Evolutionary conservation across 495 filamentous ascomycete species (phyloP).

Genomic region (Talaromyces borbonicus): DNA sequence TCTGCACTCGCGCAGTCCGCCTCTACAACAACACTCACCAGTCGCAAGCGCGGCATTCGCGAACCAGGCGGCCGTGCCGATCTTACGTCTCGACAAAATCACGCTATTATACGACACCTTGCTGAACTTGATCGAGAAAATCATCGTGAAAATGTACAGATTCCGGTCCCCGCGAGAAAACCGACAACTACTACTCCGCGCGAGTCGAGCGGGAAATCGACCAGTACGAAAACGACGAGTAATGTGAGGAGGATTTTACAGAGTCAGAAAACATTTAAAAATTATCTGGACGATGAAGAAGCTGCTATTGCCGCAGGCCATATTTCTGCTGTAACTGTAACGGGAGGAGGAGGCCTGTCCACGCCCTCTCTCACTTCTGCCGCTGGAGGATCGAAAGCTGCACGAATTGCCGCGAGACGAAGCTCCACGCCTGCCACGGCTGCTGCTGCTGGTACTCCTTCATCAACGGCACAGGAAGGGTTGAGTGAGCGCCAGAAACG

Average conservation of each 20-base stretch:
- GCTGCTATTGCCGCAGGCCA: conserved; percentile 45
- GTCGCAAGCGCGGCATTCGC: conserved; percentile 52
- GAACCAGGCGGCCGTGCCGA: conserved; percentile 40
- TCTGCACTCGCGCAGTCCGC: conserved; percentile 52
- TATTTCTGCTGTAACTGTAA: conserved; percentile 1
- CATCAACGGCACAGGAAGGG: background rate
- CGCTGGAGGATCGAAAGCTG: conserved; percentile 3
- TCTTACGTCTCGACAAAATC: conserved; percentile 64
- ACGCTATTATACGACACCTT: conserved; percentile 65
- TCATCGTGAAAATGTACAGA: conserved; percentile 52
- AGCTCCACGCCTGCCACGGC: conserved; percentile 30
- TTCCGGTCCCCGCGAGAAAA: conserved; percentile 50
- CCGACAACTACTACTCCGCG: conserved; percentile 23
- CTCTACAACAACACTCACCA: conserved; percentile 41
- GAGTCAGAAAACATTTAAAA: conserved; percentile 83
- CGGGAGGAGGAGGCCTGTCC: background rate
- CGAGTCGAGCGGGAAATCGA: background rate
- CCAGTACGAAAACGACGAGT: conserved; percentile 7
- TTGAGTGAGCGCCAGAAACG: conserved; percentile 5
- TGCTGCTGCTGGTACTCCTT: conserved; percentile 16
- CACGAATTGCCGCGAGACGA: conserved; percentile 18
- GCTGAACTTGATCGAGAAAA: conserved; percentile 75
- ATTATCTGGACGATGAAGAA: conserved; percentile 84
- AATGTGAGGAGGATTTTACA: conserved; percentile 85
- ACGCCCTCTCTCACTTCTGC: background rate